Evolutionary conservation across 441 rosid species (phyloP), one percentile per base, ranked within the genome.

Genomic region (Omphalea diandra): DNA sequence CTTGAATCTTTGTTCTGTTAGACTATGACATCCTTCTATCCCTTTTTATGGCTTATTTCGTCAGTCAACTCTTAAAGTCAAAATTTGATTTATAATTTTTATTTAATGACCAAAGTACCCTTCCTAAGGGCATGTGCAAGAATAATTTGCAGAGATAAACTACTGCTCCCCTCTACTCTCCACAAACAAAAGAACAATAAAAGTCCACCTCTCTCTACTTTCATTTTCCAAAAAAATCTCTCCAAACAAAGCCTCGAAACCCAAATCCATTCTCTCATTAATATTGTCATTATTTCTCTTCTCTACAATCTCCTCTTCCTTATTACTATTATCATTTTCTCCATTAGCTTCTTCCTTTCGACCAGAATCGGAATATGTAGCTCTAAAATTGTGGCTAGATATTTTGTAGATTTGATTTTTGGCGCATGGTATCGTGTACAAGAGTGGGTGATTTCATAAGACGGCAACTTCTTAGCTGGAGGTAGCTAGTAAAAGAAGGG

Each of bases 391-490:
- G 50, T 58, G 38, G 60, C 53, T n/a, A n/a, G n/a, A n/a, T 64
- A 20, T 60, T 50, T 50, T 65, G 38, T 47, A 40, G 32, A 18
- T 72, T 70, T 80, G 83, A n/a, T 53, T 74, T 83, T 27, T 70
- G 84, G 65, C 87, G 79, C 79, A 78, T 82, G 29, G 75, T 66
- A 12, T 81, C 80, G 69, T 79, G 85, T 14, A 81, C 73, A 24
- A 70, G 57, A 75, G 81, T 53, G 32, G 89, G 87, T 26, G 88
- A 85, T 81, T 90, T 73, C 18, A 46, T 80, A 7, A 94, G 92
- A 1, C 96, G 90, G 33, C 98, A 94, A 76, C 90, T 94, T 3
- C 97, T 76, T 0, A 94, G 91, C 91, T 92, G 97, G 65, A 94
- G 90, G 69, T 91, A 93, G 1, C 73, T 69, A 7, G 22, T 2